Percentiles rank a stretch among this genome's conserved stretches.
Evolutionary conservation across 495 filamentous ascomycete genomes (phyloP).

Genomic region (Physcia stellaris): DNA sequence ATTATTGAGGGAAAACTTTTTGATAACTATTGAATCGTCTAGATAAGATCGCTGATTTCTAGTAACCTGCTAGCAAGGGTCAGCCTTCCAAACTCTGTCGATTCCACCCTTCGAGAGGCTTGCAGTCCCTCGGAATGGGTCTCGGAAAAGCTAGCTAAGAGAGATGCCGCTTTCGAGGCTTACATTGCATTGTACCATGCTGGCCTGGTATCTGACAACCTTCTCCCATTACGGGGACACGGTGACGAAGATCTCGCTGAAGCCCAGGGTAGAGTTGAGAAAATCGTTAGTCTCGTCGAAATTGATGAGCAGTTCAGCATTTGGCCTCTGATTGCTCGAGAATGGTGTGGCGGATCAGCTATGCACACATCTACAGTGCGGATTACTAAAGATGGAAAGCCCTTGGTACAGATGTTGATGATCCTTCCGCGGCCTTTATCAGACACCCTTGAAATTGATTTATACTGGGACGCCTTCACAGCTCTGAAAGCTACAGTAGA

Average conservation of each 20-base stretch:
- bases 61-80: slow-evolving; percentile 46
- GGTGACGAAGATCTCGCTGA: slow-evolving; percentile 23
- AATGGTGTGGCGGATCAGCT: slow-evolving; percentile 30
- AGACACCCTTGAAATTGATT: slow-evolving; percentile 16
- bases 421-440: slow-evolving; percentile 24
- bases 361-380: slow-evolving; percentile 22
- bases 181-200: slow-evolving; percentile 56
- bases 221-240: slow-evolving; percentile 55
- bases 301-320: slow-evolving; percentile 49
- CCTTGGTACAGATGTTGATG: slow-evolving; percentile 19
- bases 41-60: too few relatives aligned
- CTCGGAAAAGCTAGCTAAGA: slow-evolving; percentile 61
- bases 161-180: slow-evolving; percentile 75
- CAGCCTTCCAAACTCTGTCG: slow-evolving; percentile 57
- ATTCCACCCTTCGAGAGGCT: slow-evolving; percentile 43
- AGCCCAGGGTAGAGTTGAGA: slow-evolving; percentile 25
- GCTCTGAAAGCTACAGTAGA: slow-evolving; percentile 9
- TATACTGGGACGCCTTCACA: slow-evolving; percentile 32
- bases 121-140: slow-evolving; percentile 43
- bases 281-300: slow-evolving; percentile 30
- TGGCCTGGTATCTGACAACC: slow-evolving; percentile 63
- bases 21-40: too few relatives aligned
- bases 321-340: slow-evolving; percentile 44
- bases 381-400: slow-evolving; percentile 16
- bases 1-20: too few relatives aligned